These are phyloP conservation scores for Solioccasus polychromus DNA, from an alignment of 768 basidiomycete genomes.

Conservation along the genomic window DNA sequence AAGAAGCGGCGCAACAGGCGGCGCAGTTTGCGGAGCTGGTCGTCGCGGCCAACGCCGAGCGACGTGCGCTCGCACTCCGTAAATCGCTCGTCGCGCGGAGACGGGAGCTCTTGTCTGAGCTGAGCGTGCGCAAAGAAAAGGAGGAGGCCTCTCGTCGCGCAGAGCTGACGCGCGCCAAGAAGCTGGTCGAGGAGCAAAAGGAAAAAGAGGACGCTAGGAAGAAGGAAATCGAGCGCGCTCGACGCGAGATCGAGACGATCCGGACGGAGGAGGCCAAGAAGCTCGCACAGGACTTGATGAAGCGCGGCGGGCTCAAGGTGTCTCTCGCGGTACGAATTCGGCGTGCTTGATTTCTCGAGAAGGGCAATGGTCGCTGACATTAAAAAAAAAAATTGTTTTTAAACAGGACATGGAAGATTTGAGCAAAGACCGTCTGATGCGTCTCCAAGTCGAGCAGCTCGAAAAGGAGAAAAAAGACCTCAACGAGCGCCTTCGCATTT, in stretches of 20 bases:
- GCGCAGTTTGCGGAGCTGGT: conserved; percentile 59
- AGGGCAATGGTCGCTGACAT: background rate
- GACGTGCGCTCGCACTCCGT: conserved; percentile 71
- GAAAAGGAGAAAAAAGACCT: conserved; percentile 96
- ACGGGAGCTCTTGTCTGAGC: conserved; percentile 79
- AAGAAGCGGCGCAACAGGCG: conserved; percentile 43
- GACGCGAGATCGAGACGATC: conserved; percentile 62
- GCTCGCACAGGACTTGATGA: conserved; percentile 79
- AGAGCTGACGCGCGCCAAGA: conserved; percentile 60
- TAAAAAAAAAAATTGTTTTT: too few relatives aligned
- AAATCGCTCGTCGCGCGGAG: conserved; percentile 83
- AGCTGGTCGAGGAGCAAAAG: conserved; percentile 63
- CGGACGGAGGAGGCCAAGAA: conserved; percentile 76
- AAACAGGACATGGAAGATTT: conserved; percentile 84
- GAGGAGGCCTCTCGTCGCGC: conserved; percentile 81
- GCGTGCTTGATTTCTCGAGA: conserved; percentile 9
- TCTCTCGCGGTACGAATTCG: conserved; percentile 60
- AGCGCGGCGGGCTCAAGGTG: conserved; percentile 69
- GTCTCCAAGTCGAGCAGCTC: conserved; percentile 88
- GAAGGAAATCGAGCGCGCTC: conserved; percentile 77
- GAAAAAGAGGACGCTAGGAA: conserved; percentile 56
- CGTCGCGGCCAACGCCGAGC: conserved; percentile 66
- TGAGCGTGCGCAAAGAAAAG: conserved; percentile 81
- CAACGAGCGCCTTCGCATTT: conserved; percentile 75
- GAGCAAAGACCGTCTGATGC: conserved; percentile 84